phyloP scores from a whole-genome alignment of 2,329 filamentous ascomycete species.

The Didymosphaeria variabile region DNA sequence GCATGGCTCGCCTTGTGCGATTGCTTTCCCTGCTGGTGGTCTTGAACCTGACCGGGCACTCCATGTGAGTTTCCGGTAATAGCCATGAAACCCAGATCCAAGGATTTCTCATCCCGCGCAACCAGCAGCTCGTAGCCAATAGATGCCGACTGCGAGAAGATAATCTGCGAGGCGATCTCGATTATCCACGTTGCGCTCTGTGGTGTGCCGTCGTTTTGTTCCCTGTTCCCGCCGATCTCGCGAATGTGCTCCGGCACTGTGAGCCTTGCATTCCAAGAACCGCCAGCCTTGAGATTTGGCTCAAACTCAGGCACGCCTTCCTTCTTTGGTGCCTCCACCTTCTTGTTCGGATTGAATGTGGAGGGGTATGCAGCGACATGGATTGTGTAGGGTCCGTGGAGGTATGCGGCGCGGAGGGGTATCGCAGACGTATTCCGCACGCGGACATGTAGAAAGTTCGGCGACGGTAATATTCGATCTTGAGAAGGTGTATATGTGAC shows the following conservation, averaged over 20 bases:
- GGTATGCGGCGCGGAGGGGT: slow-evolving; percentile 90
- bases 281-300: slow-evolving; percentile 94
- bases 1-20: slow-evolving; percentile 63
- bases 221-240: slow-evolving; percentile 63
- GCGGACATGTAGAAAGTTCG: slow-evolving; percentile 80
- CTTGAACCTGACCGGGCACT: slow-evolving; percentile 71
- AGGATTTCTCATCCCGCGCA: slow-evolving; percentile 83
- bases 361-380: slow-evolving; percentile 87
- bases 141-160: slow-evolving; percentile 88
- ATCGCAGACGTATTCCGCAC: slow-evolving; percentile 93
- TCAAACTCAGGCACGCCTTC: slow-evolving; percentile 91
- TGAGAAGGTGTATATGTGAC: slow-evolving; percentile 89
- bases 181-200: slow-evolving; percentile 83
- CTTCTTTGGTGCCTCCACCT: slow-evolving; percentile 72
- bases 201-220: slow-evolving; percentile 51
- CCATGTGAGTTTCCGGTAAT: slow-evolving; percentile 63
- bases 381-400: slow-evolving; percentile 93
- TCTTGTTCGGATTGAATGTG: slow-evolving; percentile 82
- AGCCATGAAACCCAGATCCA: slow-evolving; percentile 71
- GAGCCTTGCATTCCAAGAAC: slow-evolving; percentile 82
- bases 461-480: slow-evolving; percentile 90
- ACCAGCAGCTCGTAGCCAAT: slow-evolving; percentile 90
- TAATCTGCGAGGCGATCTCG: slow-evolving; percentile 89
- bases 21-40: slow-evolving; percentile 74
- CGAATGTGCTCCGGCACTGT: slow-evolving; percentile 81